Evolutionary conservation across 352 stramenopile genomes (phyloP).

Genomic region (Globisporangium paroecandrum): DNA sequence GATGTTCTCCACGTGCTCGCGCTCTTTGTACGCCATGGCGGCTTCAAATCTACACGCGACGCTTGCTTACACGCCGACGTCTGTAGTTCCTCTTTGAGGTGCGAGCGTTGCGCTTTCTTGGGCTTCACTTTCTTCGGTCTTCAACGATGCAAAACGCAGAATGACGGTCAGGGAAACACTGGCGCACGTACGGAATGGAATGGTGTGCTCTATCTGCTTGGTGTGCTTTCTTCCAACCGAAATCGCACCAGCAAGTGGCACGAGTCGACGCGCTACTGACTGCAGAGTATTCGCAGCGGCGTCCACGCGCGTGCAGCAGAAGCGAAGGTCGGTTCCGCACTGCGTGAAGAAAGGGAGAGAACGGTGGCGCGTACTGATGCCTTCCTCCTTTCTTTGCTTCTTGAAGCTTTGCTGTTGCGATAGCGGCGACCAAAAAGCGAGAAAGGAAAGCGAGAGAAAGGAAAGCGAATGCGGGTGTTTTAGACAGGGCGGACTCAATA

Average conservation of each 20-base stretch:
- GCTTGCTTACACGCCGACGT: background rate
- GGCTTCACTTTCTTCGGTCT: slow-evolving; percentile 1
- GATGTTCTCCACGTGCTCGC: slow-evolving; percentile 62
- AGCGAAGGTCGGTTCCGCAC: slow-evolving; percentile 5
- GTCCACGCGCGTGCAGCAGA: background rate
- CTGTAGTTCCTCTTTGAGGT: background rate
- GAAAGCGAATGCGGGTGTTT: background rate
- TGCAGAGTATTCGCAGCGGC: too few relatives aligned
- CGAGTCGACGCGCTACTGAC: background rate
- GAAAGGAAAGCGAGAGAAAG: slow-evolving; percentile 2
- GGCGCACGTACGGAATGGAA: background rate
- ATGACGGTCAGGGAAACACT: slow-evolving; percentile 1
- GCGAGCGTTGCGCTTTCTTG: background rate
- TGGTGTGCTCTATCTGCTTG: background rate
- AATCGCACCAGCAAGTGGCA: background rate
- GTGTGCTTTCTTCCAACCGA: background rate
- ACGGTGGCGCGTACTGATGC: background rate
- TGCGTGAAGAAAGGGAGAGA: background rate
- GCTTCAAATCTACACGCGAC: background rate
- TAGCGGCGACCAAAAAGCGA: background rate
- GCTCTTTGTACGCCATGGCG: slow-evolving; percentile 37
- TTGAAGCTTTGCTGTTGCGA: slow-evolving; percentile 8
- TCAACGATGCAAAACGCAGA: background rate
- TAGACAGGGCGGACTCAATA: slow-evolving; percentile 5
- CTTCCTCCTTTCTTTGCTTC: slow-evolving; percentile 6